phyloP scores from a whole-genome alignment of 2,329 filamentous ascomycete species.

The Tolypocladium pustulatum region DNA sequence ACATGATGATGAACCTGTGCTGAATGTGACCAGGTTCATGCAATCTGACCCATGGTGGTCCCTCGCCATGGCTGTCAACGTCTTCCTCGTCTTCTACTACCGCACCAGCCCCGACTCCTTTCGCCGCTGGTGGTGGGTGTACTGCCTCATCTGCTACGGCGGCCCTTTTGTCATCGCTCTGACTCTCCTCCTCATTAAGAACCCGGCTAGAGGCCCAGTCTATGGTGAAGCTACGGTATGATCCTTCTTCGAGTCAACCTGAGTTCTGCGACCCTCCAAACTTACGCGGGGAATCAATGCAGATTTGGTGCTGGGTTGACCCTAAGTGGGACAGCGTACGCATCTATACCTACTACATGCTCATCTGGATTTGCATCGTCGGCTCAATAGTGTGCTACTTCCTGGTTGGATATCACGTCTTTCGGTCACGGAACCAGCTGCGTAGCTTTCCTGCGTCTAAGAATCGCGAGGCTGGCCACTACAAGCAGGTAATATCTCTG shows the following conservation, averaged over 20 bases:
- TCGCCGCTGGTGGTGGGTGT: slow-evolving; percentile 60
- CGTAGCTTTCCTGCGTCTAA: slow-evolving; percentile 37
- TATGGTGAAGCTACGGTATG: slow-evolving; percentile 49
- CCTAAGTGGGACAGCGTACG: slow-evolving; percentile 42
- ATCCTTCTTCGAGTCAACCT: not conserved
- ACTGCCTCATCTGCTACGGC: slow-evolving; percentile 61
- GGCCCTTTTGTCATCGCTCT: slow-evolving; percentile 58
- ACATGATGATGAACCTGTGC: slow-evolving; percentile 30
- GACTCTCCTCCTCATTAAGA: slow-evolving; percentile 48
- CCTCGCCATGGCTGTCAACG: slow-evolving; percentile 73
- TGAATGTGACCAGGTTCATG: slow-evolving; percentile 50
- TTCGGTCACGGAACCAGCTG: slow-evolving; percentile 44
- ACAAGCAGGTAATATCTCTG: slow-evolving; percentile 20
- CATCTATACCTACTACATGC: slow-evolving; percentile 51
- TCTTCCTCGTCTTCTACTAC: slow-evolving; percentile 59
- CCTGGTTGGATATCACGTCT: slow-evolving; percentile 49
- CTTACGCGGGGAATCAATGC: not conserved
- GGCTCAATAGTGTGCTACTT: slow-evolving; percentile 45
- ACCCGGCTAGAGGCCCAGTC: slow-evolving; percentile 24
- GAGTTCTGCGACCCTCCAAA: not conserved
- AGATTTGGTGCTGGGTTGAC: slow-evolving; percentile 56
- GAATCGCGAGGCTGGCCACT: slow-evolving; percentile 13
- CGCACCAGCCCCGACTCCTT: slow-evolving; percentile 56
- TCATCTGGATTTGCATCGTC: slow-evolving; percentile 49
- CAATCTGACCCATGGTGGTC: slow-evolving; percentile 69